Base-by-base conservation (phyloP, 805 yeast species). In the Schwanniomyces yamadae region DNA sequence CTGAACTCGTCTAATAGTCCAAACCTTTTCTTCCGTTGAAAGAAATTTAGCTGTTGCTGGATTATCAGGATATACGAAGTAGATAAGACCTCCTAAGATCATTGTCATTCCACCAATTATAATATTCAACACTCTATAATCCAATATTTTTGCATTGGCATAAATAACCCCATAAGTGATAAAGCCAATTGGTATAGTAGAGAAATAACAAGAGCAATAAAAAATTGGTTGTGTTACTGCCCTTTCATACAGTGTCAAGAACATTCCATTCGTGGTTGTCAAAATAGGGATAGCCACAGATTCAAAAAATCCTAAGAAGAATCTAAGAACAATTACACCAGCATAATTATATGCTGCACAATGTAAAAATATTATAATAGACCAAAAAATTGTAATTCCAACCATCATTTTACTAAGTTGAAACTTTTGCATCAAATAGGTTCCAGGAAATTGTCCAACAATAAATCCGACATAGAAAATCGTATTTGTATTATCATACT, bases 71-170 rank as follows among this genome's bases (percentile, higher is more conserved):
- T 76, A 79, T 14, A 65, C 33, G 40, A 65, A 63, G 34, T 55
- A 54, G 11, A 46, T 34, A 2, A 43, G 11, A 1, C 41, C 37
- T 2, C 51, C 15, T 31, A 45, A 34, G 5, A 49, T 17, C 15
- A 78, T 58, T 0, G 84, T 75, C 26, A 75, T 51, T 10, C 77
- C 72, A 32, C 84, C 87, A 36, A 75, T 66, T 33, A 78, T 71
- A 22, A 80, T 69, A 55, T 70, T 73, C 37, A 78, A 69, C 12
- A 80, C 50, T 45, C 74, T 72, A 84, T 85, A 82, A 9, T 60
- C 58, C 1, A 52, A 51, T 9, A 65, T 37, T 9, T 33, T 4
- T 10, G 48, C 33, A 9, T 41, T 31, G 4, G 57, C 51, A 41
- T 55, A 55, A 22, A 61, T 45, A 7, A 63, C 49, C 26, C 71